Base-by-base conservation (phyloP, 352 stramenopile species). In the Phytophthora sojae region DNA sequence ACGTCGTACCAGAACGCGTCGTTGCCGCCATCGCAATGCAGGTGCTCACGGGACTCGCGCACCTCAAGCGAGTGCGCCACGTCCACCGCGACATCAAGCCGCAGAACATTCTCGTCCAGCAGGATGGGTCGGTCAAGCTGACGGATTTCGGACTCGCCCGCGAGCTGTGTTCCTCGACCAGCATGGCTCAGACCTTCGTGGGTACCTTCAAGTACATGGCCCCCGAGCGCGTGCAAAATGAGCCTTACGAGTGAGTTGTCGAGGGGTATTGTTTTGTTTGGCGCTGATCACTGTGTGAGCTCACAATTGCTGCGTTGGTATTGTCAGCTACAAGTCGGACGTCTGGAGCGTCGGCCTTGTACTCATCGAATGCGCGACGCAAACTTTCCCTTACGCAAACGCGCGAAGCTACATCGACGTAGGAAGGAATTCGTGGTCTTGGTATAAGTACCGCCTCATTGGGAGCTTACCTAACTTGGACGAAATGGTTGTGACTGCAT, bases 81-180 rank as follows among this genome's bases (percentile, higher is more conserved):
- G 98, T 98, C 60, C 95, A 98, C 61, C 90, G 95, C 39, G 95
- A 98, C 62, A 88, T 98, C 63, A 98, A 98, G 63, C 94, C 93
- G 15, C 91, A 92, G 42, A 98, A 98, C 76, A 88, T 98, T 32
- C 80, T 98, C 17, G 76, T 98, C 51, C 93, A 96, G 62, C 55
- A 77, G 30, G 61, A 88, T 19, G 91, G 86, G n/a, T 73, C 65
- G 11, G 82, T 97, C 32, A 98, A 98, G 66, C 79, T 93, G 44
- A 92, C 85, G 3, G 87, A 95, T 72, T 95, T 95, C 61, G 87
- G 87, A 11, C 76, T 95, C 21, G 86, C 85, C 4, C 63, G 86
- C 12, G 85, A 90, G 53, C 74, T 95, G 19, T 80, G 84, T 44
- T 77, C 89, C 52, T 92, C 87, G 12, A 79, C 83, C 19, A 86